These are phyloP conservation scores for Tetradesmus lagerheimii DNA, from an alignment of 139 green algal species.

Conservation along the genomic window DNA sequence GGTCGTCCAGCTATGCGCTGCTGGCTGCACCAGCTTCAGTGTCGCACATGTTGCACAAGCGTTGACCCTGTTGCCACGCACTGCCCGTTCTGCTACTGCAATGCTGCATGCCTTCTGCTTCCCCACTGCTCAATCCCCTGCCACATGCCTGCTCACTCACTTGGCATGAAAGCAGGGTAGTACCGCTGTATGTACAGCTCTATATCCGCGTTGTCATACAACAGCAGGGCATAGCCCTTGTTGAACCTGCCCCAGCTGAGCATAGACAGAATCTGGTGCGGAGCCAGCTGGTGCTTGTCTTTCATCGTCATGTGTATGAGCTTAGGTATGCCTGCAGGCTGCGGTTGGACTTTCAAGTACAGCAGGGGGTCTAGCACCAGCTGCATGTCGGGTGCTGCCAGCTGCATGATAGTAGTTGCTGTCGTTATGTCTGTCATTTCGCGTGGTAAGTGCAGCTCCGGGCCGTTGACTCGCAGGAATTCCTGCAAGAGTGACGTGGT, in stretches of 20 bases:
- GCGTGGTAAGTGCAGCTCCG: constrained; percentile 16
- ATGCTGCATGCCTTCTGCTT: not conserved
- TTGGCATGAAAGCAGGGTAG: constrained; percentile 39
- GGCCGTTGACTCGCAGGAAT: constrained; percentile 25
- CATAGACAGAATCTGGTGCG: constrained; percentile 43
- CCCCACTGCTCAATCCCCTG: not conserved
- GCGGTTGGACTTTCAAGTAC: not conserved
- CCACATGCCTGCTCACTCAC: not conserved
- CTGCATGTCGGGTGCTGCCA: not conserved
- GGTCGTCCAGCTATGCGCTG: no score
- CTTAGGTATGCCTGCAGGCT: not conserved
- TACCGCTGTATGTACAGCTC: constrained; percentile 22
- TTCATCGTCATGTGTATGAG: constrained; percentile 48
- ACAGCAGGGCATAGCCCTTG: constrained; percentile 32
- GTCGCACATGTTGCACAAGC: no score
- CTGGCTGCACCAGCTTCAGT: no score
- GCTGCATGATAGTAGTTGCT: constrained; percentile 28
- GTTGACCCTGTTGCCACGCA: no score
- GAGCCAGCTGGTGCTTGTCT: constrained; percentile 29
- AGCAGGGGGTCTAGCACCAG: constrained; percentile 36
- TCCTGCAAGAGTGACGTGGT: not conserved
- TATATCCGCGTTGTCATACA: constrained; percentile 46
- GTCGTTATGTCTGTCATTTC: constrained; percentile 32
- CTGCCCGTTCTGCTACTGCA: not conserved
- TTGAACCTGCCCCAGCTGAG: constrained; percentile 39